Evolutionary conservation across 495 filamentous ascomycete genomes (phyloP), one percentile per base, ranked within the genome.

Genomic region (Penicillium odoratum): DNA sequence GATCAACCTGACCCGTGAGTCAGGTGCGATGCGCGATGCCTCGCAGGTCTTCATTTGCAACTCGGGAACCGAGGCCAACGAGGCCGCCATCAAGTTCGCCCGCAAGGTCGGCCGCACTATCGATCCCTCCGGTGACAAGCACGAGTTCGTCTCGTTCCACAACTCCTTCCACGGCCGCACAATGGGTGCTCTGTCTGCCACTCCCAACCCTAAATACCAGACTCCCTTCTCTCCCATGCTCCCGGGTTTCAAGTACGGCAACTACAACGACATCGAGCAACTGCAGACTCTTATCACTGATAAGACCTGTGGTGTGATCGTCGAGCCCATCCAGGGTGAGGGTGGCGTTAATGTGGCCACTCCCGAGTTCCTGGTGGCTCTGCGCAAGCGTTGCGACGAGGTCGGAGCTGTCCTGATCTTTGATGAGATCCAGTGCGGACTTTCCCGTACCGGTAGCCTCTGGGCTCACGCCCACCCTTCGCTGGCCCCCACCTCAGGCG

Each of bases 191-290:
- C 73, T 98, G 28, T 92, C 88, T 25, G 94, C 95, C 0, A 98
- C 94, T 5, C 95, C 92, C n/a, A 98, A 98, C 75, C 91, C 91
- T 10, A 98, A 98, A 69, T 98, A 98, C 74, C 94, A 98, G 70
- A 85, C 86, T 16, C 95, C 94, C 3, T 98, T 98, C 67, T 76
- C 90, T 13, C 94, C 94, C 21, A 97, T 98, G 92, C 74, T 98
- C 4, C 94, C 95, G 0, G 94, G 94, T 3, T 98, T 96, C 74
- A 83, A 76, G 59, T 92, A 96, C 65, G 92, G 92, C 26, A 86
- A 77, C 11, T 93, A 87, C 78, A 97, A 98, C 65, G 87, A 98
- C 68, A 73, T 90, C 13, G 83, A 76, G 18, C 83, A 80, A 21
- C 78, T 98, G 36, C 70, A 86, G 31, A 76, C 78, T 3, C 78